Conservation (phyloP, 2,329 filamentous ascomycete genomes). For the Pseudogymnoascus sp. region DNA sequence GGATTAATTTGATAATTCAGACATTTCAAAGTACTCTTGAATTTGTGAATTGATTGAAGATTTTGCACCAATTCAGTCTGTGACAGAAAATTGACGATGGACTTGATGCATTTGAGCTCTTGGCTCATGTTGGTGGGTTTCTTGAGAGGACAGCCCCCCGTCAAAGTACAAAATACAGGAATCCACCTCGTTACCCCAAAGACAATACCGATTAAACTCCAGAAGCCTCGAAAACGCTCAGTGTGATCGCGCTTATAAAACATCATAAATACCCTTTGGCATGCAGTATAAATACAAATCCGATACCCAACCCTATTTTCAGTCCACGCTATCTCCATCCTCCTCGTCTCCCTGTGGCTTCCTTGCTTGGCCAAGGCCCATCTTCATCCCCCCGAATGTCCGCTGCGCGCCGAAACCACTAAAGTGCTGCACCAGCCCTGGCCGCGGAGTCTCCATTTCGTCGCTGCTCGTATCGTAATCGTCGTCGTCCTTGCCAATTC, state of each 20-base stretch:
- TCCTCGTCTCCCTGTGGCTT: neutral
- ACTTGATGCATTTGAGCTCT: neutral
- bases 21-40: neutral
- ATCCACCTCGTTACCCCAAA: neutral
- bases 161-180: neutral
- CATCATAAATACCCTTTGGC: neutral
- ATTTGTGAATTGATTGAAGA: neutral
- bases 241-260: neutral
- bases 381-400: conserved; percentile 6
- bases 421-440: neutral
- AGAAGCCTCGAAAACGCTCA: conserved; percentile 6
- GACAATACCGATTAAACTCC: conserved; percentile 1
- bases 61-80: neutral
- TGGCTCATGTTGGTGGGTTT: neutral
- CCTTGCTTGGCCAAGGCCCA: conserved; percentile 1
- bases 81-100: too few species aligned
- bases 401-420: conserved; percentile 8
- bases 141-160: neutral
- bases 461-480: conserved; percentile 26
- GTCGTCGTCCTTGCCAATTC: conserved; percentile 18
- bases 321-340: conserved; percentile 7
- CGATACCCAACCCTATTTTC: neutral
- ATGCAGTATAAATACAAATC: conserved; percentile 5
- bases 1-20: too few species aligned
- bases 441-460: conserved; percentile 18